Evolutionary conservation across 139 green algal genomes (phyloP).

Genomic region (Volvox africanus): DNA sequence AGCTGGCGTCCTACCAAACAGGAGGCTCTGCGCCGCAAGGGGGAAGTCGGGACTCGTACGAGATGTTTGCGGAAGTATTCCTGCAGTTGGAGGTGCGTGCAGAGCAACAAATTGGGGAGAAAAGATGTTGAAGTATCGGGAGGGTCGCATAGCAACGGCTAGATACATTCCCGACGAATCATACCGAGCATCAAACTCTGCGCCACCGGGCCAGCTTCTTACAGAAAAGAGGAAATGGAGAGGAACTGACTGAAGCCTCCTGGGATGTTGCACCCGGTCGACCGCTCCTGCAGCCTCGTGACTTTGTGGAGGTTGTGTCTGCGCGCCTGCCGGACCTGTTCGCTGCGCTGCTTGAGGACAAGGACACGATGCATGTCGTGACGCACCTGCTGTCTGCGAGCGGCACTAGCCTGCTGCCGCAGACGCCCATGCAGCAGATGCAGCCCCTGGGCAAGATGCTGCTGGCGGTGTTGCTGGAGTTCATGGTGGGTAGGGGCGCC

Average conservation of each 20-base stretch:
- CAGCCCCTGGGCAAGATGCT: constrained; percentile 38
- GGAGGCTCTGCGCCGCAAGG: constrained; percentile 6
- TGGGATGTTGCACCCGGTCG: too few species aligned
- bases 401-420: background rate
- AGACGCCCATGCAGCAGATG: background rate
- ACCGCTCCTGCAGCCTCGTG: constrained; percentile 66
- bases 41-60: constrained; percentile 31
- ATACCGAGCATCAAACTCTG: too few species aligned
- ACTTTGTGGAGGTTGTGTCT: constrained; percentile 92
- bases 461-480: constrained; percentile 56
- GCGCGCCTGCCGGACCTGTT: constrained; percentile 73
- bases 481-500: constrained; percentile 32
- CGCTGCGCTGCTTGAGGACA: constrained; percentile 60
- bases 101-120: too few species aligned
- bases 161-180: too few species aligned
- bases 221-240: too few species aligned
- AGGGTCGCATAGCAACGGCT: too few species aligned
- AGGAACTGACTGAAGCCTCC: too few species aligned
- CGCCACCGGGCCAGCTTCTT: too few species aligned
- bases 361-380: constrained; percentile 63
- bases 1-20: constrained; percentile 34
- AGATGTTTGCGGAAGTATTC: constrained; percentile 57
- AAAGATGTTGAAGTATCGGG: too few species aligned
- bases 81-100: constrained; percentile 42
- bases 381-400: constrained; percentile 45